A percentile compares a stretch with the other conserved stretches of the same genome.
Evolutionary conservation across 2,329 filamentous ascomycete species (phyloP).

Genomic region (Dactylonectria estremocensis): DNA sequence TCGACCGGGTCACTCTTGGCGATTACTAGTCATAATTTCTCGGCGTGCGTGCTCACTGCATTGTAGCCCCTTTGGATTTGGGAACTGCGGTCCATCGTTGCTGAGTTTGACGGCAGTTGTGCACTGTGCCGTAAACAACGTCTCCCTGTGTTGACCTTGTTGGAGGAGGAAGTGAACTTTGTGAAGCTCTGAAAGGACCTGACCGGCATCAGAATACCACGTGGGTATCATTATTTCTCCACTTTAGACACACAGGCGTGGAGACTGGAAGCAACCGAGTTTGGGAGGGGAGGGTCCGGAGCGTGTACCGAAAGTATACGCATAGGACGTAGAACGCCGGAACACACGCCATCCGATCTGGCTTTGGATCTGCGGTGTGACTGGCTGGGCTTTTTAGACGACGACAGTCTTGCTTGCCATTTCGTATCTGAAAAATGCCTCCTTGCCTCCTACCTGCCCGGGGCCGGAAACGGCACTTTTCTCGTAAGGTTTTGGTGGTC

Average conservation of each 20-base stretch:
- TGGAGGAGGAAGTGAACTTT: conserved; percentile 4
- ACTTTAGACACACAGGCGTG: not conserved
- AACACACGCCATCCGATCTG: not conserved
- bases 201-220: conserved; percentile 17
- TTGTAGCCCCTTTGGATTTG: conserved; percentile 1
- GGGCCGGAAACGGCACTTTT: not conserved
- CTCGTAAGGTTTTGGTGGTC: conserved; percentile 3
- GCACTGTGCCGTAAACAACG: conserved; percentile 27
- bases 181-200: not conserved
- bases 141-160: conserved; percentile 23
- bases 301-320: not conserved
- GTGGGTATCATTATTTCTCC: conserved; percentile 17
- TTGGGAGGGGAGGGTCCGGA: not conserved
- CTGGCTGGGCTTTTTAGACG: not conserved
- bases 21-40: not conserved
- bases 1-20: not conserved
- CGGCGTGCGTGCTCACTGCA: conserved; percentile 1
- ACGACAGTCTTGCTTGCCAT: not conserved
- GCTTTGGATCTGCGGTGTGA: not conserved
- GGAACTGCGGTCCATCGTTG: conserved; percentile 11
- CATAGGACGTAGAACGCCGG: not conserved
- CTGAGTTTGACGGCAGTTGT: conserved; percentile 22
- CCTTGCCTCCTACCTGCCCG: not conserved
- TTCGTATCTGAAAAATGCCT: not conserved
- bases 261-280: not conserved